phyloP scores from a whole-genome alignment of 192 early-diverging fungal species.

The Obelidium mucronatum region DNA sequence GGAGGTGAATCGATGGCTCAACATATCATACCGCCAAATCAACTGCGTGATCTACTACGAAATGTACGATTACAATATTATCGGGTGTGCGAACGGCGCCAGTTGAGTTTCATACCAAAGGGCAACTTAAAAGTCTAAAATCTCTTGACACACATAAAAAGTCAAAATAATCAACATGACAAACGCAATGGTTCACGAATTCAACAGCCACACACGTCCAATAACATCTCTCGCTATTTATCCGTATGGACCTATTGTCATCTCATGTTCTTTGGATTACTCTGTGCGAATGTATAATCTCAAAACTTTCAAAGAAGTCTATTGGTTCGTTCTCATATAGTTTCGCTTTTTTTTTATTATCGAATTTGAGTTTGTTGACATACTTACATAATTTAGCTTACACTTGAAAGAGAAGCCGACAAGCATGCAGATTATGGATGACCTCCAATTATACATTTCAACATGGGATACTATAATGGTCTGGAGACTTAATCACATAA shows the following conservation, averaged over 20 bases:
- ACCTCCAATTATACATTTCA: constrained; percentile 46
- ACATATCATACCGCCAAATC: constrained; percentile 48
- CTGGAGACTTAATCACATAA: constrained; percentile 59
- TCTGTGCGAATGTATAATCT: constrained; percentile 57
- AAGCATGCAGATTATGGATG: constrained; percentile 51
- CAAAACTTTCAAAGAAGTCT: constrained; percentile 57
- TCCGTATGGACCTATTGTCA: constrained; percentile 48
- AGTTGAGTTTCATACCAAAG: background rate
- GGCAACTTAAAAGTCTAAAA: background rate
- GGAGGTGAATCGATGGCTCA: constrained; percentile 40
- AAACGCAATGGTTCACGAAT: constrained; percentile 55
- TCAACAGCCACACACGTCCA: constrained; percentile 49
- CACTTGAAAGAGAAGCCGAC: constrained; percentile 50
- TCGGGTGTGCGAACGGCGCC: constrained; percentile 54
- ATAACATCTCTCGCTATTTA: constrained; percentile 52
- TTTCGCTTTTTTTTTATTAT: too few species aligned
- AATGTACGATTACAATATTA: constrained; percentile 51
- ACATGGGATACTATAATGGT: constrained; percentile 42
- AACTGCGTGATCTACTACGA: constrained; percentile 48
- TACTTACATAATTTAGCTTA: constrained; percentile 49
- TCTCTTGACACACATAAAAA: constrained; percentile 7
- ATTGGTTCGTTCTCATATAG: constrained; percentile 55
- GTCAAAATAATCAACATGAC: constrained; percentile 54
- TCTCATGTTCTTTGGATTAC: constrained; percentile 50
- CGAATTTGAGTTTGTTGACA: background rate